Evolutionary conservation across 2,329 filamentous ascomycete genomes (phyloP).

Genomic region (Ceratocystis diversiconidia): DNA sequence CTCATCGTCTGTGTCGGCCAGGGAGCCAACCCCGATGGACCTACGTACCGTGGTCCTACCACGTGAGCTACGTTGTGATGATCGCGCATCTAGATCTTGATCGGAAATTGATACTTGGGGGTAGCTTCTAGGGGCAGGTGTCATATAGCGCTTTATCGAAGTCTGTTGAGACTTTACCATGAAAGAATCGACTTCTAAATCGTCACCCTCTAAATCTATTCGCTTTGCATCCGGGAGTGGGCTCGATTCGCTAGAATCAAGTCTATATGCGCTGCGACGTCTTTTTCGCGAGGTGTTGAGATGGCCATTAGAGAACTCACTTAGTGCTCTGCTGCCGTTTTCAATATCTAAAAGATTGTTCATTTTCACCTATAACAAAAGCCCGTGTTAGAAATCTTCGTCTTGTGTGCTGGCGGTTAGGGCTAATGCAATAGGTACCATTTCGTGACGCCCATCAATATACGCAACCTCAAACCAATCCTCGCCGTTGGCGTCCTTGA

Average conservation of each 20-base stretch:
- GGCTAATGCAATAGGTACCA: constrained; percentile 28
- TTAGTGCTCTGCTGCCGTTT: constrained; percentile 25
- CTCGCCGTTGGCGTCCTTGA: constrained; percentile 22
- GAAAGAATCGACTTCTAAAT: neutral
- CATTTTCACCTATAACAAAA: constrained; percentile 23
- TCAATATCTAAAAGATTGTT: constrained; percentile 24
- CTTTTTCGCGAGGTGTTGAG: neutral
- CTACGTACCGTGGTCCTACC: neutral
- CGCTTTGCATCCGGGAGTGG: neutral
- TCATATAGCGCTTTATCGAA: neutral
- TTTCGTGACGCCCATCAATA: constrained; percentile 31
- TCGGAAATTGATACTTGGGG: neutral
- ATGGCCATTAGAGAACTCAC: constrained; percentile 15
- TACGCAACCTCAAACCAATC: constrained; percentile 30
- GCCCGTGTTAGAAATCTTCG: neutral
- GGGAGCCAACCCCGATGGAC: neutral
- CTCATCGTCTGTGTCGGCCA: neutral
- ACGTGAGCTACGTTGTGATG: neutral
- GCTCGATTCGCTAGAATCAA: neutral
- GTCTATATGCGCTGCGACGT: neutral
- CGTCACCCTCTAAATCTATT: neutral
- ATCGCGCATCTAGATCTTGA: neutral
- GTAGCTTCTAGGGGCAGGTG: neutral
- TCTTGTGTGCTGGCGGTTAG: neutral
- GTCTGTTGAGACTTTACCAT: neutral